Evolutionary conservation across 805 yeast genomes (phyloP).

Genomic region (Ogataea corticis): DNA sequence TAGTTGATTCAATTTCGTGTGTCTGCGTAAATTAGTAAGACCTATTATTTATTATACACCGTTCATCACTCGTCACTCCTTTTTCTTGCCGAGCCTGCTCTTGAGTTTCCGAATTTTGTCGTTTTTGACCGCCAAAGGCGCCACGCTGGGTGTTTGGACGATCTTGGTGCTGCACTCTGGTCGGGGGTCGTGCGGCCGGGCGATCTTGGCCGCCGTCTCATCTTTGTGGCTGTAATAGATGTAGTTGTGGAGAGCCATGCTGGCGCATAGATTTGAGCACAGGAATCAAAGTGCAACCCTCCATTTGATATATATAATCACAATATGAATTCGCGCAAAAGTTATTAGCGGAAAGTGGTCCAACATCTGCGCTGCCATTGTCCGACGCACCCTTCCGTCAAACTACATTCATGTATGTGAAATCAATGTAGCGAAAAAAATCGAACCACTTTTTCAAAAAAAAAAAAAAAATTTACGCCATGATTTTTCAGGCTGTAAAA

Average conservation of each 20-base stretch:
- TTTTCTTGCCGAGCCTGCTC: not conserved
- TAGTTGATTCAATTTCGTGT: too few species aligned
- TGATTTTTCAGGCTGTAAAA: not conserved
- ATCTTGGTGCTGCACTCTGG: slow-evolving; percentile 13
- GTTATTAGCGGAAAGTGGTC: slow-evolving; percentile 2
- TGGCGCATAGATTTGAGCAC: not conserved
- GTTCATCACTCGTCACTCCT: not conserved
- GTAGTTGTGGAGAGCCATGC: slow-evolving; percentile 47
- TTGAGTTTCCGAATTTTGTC: not conserved
- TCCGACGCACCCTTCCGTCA: not conserved
- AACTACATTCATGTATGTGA: not conserved
- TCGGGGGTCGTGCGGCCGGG: slow-evolving; percentile 36
- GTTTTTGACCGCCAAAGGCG: not conserved
- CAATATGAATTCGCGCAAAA: not conserved
- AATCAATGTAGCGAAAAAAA: slow-evolving; percentile 2
- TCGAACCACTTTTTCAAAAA: slow-evolving; percentile 17
- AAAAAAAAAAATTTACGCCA: too few species aligned
- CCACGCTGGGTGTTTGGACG: too few species aligned
- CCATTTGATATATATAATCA: not conserved
- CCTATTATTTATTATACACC: too few species aligned
- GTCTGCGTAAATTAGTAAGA: too few species aligned
- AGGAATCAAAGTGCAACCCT: too few species aligned
- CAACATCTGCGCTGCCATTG: not conserved
- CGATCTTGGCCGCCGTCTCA: slow-evolving; percentile 37
- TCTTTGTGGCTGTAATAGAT: slow-evolving; percentile 44